Evolutionary conservation across 169 alveolate genomes (phyloP).

Genomic region (Eimeria acervulina): DNA sequence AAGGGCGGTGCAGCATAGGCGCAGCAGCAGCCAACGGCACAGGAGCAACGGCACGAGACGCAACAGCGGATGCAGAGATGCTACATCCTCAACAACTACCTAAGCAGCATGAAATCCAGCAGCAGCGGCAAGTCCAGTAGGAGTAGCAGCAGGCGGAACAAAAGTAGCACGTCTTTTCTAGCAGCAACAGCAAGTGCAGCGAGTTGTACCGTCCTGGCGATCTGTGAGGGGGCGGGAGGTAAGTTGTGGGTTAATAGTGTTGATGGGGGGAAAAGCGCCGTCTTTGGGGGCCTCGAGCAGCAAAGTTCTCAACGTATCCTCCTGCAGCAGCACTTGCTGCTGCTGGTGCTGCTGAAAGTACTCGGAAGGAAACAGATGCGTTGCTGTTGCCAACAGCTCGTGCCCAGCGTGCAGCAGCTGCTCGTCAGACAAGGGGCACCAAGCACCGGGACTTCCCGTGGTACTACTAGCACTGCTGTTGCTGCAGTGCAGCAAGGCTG

Average conservation of each 20-base stretch:
- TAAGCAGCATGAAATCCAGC: background rate
- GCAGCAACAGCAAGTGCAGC: constrained; percentile 29
- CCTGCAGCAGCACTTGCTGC: constrained; percentile 39
- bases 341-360: constrained; percentile 68
- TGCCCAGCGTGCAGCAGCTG: constrained; percentile 70
- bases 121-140: background rate
- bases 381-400: constrained; percentile 64
- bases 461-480: constrained; percentile 48
- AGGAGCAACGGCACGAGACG: background rate
- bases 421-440: constrained; percentile 60
- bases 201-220: constrained; percentile 57
- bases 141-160: background rate
- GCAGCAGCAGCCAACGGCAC: background rate
- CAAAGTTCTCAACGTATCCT: background rate
- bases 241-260: constrained; percentile 11
- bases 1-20: background rate
- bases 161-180: background rate
- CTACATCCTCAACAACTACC: background rate
- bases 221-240: constrained; percentile 41
- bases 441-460: background rate
- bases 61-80: background rate
- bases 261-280: background rate
- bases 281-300: constrained; percentile 57
- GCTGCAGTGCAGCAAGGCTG: constrained; percentile 65
- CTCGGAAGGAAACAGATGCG: constrained; percentile 45